Evolutionary conservation across 2,329 filamentous ascomycete species (phyloP).

Genomic region (Emydomyces testavorans): DNA sequence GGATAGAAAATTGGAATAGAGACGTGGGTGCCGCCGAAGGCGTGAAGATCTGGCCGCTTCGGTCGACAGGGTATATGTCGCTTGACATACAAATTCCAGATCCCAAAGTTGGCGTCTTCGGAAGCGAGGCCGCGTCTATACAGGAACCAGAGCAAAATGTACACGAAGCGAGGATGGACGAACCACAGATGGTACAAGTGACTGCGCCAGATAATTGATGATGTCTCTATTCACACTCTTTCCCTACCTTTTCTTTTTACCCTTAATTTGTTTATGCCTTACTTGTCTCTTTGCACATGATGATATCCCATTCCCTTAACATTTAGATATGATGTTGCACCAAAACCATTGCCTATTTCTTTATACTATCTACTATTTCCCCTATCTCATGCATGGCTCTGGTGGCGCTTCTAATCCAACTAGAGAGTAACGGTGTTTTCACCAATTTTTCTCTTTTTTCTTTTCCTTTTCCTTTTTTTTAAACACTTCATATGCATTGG

Average conservation of each 20-base stretch:
- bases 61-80: slow-evolving; percentile 77
- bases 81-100: slow-evolving; percentile 43
- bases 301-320: slow-evolving; percentile 12
- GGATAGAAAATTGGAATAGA: slow-evolving; percentile 78
- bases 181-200: slow-evolving; percentile 2
- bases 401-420: not conserved
- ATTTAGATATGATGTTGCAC: slow-evolving; percentile 4
- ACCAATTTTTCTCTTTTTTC: not conserved
- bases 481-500: not conserved
- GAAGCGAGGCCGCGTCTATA: slow-evolving; percentile 27
- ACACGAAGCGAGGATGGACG: slow-evolving; percentile 16
- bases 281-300: slow-evolving; percentile 2
- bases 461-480: not conserved
- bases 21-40: slow-evolving; percentile 48
- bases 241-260: not conserved
- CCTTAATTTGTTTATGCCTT: not conserved
- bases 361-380: not conserved
- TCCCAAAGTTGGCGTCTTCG: slow-evolving; percentile 38
- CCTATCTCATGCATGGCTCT: not conserved
- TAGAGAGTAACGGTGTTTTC: not conserved
- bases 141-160: slow-evolving; percentile 28
- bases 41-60: slow-evolving; percentile 65
- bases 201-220: slow-evolving; percentile 3
- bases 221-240: not conserved
- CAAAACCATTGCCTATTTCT: not conserved